Evolutionary conservation across 148 eudicot genomes (phyloP).

Genomic region (Spergularia bocconei): DNA sequence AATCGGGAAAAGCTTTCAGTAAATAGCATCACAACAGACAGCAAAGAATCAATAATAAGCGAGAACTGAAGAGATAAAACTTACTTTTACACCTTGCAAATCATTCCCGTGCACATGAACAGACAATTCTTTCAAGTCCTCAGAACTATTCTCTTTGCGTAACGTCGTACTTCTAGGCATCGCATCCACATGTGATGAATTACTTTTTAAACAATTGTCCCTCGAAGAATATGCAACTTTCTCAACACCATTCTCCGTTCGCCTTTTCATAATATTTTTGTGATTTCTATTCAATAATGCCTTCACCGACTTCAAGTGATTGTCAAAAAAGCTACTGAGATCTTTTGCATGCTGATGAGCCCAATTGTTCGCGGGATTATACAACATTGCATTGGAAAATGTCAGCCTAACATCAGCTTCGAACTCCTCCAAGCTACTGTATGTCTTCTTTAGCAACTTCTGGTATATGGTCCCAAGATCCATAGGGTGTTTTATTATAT

Average conservation of each 20-base stretch:
- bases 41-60: neutral
- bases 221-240: slow-evolving; percentile 6
- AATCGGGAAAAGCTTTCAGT: slow-evolving; percentile 11
- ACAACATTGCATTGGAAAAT: slow-evolving; percentile 80
- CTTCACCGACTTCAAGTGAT: slow-evolving; percentile 52
- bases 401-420: slow-evolving; percentile 73
- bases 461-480: slow-evolving; percentile 78
- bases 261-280: slow-evolving; percentile 13
- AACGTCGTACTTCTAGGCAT: slow-evolving; percentile 3
- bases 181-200: slow-evolving; percentile 12
- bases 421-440: slow-evolving; percentile 54
- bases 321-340: slow-evolving; percentile 39
- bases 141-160: neutral
- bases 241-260: neutral
- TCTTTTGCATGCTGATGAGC: slow-evolving; percentile 54
- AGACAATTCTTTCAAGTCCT: slow-evolving; percentile 11
- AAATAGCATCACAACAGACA: slow-evolving; percentile 1
- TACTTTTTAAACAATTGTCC: neutral
- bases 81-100: slow-evolving; percentile 24
- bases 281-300: slow-evolving; percentile 30
- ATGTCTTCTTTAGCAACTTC: slow-evolving; percentile 46
- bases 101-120: slow-evolving; percentile 3
- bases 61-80: slow-evolving; percentile 3
- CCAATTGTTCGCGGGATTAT: slow-evolving; percentile 58
- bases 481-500: slow-evolving; percentile 72